phyloP scores from a whole-genome alignment of 2,329 filamentous ascomycete genomes.

The Colletotrichum viniferum region DNA sequence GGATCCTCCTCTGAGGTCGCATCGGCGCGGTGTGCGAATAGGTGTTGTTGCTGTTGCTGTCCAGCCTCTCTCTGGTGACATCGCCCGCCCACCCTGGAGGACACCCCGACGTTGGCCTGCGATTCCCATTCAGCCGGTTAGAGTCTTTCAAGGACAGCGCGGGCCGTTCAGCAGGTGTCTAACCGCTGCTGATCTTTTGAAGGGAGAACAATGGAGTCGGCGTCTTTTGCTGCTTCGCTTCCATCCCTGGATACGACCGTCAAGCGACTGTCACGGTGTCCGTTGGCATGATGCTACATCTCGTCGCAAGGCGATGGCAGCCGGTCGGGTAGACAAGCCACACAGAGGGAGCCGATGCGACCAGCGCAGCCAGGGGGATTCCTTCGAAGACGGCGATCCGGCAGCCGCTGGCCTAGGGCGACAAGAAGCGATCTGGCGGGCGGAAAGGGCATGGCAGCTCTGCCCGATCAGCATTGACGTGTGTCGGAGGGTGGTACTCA shows the following conservation, averaged over 20 bases:
- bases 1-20: background rate
- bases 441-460: background rate
- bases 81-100: background rate
- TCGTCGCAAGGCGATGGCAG: background rate
- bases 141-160: background rate
- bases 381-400: background rate
- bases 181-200: background rate
- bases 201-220: background rate
- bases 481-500: background rate
- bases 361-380: background rate
- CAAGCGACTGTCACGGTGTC: background rate
- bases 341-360: background rate
- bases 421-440: background rate
- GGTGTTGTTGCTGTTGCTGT: background rate
- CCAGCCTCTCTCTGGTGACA: background rate
- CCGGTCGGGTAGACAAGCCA: background rate
- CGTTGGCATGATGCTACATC: background rate
- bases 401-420: background rate
- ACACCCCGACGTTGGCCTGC: background rate
- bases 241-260: background rate
- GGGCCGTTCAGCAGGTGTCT: background rate
- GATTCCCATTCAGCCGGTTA: background rate
- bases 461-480: background rate
- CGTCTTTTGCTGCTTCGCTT: background rate
- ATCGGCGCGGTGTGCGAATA: background rate